Conservation (phyloP, 2,329 filamentous ascomycete species). For the Colletotrichum scovillei region DNA sequence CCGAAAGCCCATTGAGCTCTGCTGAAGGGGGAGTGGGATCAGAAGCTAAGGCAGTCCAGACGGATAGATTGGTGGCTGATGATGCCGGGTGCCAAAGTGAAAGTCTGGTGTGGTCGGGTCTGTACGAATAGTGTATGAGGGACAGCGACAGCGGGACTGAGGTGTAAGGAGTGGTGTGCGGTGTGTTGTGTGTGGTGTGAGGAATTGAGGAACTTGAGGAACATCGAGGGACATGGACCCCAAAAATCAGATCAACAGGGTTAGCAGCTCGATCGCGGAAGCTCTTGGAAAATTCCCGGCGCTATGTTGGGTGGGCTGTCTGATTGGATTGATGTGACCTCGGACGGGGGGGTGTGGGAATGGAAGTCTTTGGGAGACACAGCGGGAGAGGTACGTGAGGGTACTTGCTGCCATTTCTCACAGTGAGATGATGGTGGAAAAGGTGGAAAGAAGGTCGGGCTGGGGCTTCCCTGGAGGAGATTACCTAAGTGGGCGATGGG, state of each 20-base stretch:
- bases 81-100: not conserved
- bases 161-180: no score
- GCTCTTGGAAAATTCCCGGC: conserved; percentile 25
- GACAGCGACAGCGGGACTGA: no score
- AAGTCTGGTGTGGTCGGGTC: no score
- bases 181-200: no score
- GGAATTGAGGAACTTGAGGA: conserved; percentile 15
- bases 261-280: conserved; percentile 33
- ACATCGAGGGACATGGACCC: conserved; percentile 5
- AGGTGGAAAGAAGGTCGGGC: not conserved
- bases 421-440: not conserved
- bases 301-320: conserved; percentile 29
- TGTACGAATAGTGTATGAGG: no score
- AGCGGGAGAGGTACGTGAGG: not conserved
- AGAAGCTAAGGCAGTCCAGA: not conserved
- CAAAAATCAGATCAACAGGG: conserved; percentile 33
- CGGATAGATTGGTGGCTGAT: not conserved
- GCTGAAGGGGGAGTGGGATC: not conserved
- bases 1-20: not conserved
- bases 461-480: not conserved
- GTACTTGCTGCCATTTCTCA: not conserved
- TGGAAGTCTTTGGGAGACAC: not conserved
- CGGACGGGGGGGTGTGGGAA: not conserved
- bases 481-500: conserved; percentile 2
- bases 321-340: not conserved